Percentiles rank a stretch among this genome's conserved stretches.
Conservation (phyloP, 306 rosid genomes). For the Hippophae gyantsensis region DNA sequence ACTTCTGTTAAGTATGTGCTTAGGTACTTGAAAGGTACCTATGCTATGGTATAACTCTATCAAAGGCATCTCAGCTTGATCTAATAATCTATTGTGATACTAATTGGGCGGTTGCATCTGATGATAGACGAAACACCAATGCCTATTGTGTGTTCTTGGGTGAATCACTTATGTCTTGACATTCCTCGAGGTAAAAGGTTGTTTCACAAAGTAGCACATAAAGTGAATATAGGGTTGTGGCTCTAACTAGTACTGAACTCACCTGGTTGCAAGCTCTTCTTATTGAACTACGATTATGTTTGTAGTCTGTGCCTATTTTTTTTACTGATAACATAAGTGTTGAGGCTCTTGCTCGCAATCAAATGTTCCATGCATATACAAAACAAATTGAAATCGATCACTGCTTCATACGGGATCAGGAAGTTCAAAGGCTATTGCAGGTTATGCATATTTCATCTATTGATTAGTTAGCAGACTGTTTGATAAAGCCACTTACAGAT, state of each 20-base stretch:
- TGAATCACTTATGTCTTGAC: neutral
- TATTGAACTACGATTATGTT: neutral
- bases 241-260: neutral
- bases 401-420: neutral
- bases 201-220: neutral
- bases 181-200: neutral
- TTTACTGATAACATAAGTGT: neutral
- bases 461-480: too few species aligned
- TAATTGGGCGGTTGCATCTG: neutral
- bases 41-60: too few species aligned
- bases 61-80: neutral
- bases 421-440: too few species aligned
- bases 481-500: too few species aligned
- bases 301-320: neutral
- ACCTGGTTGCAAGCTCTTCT: neutral
- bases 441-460: too few species aligned
- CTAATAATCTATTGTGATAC: neutral
- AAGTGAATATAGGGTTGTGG: neutral
- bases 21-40: neutral
- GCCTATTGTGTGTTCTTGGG: neutral
- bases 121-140: neutral
- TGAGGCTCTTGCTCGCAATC: neutral
- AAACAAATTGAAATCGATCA: neutral
- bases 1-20: too few species aligned
- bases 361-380: neutral